Base-by-base conservation (phyloP, 192 early-diverging fungal species). In the Podila epicladia region DNA sequence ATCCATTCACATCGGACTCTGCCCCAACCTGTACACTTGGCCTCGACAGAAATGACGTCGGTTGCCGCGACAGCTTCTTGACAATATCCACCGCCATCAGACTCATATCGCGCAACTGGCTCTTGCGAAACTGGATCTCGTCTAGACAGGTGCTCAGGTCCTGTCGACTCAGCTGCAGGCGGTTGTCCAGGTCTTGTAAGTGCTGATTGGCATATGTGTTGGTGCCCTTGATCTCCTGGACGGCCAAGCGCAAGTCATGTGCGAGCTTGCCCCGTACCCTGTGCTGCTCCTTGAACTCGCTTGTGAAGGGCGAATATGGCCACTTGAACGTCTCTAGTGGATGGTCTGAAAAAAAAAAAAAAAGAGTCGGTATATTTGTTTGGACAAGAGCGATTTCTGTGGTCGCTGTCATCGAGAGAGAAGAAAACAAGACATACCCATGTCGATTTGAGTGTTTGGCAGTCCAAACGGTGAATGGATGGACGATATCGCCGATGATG, bases 51-150 rank as follows among this genome's bases (percentile, higher is more conserved):
- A 55, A 5, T 24, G 53, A 24, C 9, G 53, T 1, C 53, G 20
- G 20, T 55, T 55, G 20, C 53, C 53, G 20, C 20, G 71, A 73
- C 20, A 80, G 60, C 28, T 69, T 72, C 58, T 58, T 62, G 28
- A 80, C 77, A 69, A 80, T 72, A 57, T 80, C 77, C 3, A 69
- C 77, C 0, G 77, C 77, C 64, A 80, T 49, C n/a, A 80, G 5
- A 24, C 70, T 69, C 77, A 80, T 80, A 58, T 80, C 77, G 4
- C 77, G 60, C 13, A 80, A 62, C 28, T 80, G 77, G 53, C 71
- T 73, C 62, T 73, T 80, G 22, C 77, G 51, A 49, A 73, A 80
- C 29, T 80, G 77, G 28, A 80, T 80, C 59, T 80, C 77, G 37
- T 80, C 77, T 17, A 80, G 57, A 38, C 61, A 73, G 9, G 71